phyloP scores from a whole-genome alignment of 1,284 basidiomycete species.

The Coriolopsis trogii region DNA sequence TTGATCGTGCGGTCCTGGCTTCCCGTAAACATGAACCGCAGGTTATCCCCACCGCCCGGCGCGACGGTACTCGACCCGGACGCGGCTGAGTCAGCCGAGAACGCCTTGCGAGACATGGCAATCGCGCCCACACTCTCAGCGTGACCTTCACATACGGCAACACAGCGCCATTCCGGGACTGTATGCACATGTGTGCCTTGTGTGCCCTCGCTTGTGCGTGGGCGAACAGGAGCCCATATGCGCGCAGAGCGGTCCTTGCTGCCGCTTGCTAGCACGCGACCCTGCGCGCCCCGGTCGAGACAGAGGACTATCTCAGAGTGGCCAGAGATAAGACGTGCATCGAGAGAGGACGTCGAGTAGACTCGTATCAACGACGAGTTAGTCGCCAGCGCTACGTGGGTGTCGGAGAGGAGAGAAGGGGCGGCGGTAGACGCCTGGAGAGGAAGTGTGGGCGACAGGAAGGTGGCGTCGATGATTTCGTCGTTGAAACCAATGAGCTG shows the following conservation, averaged over 20 bases:
- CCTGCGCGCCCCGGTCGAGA: constrained; percentile 71
- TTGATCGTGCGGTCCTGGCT: constrained; percentile 98
- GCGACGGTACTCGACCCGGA: constrained; percentile 18
- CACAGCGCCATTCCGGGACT: constrained; percentile 73
- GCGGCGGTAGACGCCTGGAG: constrained; percentile 23
- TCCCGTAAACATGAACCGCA: constrained; percentile 86
- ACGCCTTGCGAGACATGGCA: constrained; percentile 65
- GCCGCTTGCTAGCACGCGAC: constrained; percentile 82
- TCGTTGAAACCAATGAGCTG: constrained; percentile 98
- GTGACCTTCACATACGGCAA: constrained; percentile 92
- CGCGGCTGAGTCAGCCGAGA: constrained; percentile 25
- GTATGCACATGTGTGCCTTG: constrained; percentile 10
- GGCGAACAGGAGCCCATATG: constrained; percentile 70
- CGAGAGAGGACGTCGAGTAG: constrained; percentile 74
- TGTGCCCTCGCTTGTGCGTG: constrained; percentile 7
- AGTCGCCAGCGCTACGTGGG: constrained; percentile 90
- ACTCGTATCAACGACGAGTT: constrained; percentile 93
- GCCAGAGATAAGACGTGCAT: constrained; percentile 83
- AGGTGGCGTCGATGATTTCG: constrained; percentile 90
- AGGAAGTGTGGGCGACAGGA: constrained; percentile 57
- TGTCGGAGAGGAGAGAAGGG: constrained; percentile 44
- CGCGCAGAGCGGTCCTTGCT: constrained; percentile 92
- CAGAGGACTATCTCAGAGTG: constrained; percentile 93
- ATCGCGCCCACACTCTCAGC: constrained; percentile 93
- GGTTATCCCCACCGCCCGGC: constrained; percentile 21